phyloP scores from a whole-genome alignment of 768 basidiomycete genomes.

The Psilocybe cubensis region DNA sequence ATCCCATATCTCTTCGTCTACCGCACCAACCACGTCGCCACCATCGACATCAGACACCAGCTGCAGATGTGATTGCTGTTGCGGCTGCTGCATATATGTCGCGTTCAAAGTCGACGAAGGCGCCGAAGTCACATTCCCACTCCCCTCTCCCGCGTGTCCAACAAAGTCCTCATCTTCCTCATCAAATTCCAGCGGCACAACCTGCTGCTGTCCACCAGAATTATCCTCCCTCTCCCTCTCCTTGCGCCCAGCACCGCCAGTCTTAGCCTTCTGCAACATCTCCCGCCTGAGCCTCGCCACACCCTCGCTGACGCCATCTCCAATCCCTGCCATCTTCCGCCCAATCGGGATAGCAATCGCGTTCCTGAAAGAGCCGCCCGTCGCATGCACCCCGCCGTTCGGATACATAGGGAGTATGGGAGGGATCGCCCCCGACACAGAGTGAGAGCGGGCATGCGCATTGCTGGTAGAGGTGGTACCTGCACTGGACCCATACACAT shows the following conservation, averaged over 20 bases:
- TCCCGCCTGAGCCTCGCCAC: slow-evolving; percentile 64
- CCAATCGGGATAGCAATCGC: slow-evolving; percentile 45
- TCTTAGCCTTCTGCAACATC: slow-evolving; percentile 59
- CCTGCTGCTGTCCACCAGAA: slow-evolving; percentile 28
- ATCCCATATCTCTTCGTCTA: slow-evolving; percentile 34
- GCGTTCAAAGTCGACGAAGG: not conserved
- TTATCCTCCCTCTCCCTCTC: slow-evolving; percentile 8
- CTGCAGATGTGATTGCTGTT: slow-evolving; percentile 23
- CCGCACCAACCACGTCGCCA: slow-evolving; percentile 32
- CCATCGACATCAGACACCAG: slow-evolving; percentile 30
- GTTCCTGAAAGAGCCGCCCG: slow-evolving; percentile 40
- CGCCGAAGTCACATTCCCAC: slow-evolving; percentile 13
- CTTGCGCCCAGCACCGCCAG: slow-evolving; percentile 42
- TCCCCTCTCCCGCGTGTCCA: slow-evolving; percentile 17
- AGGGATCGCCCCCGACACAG: slow-evolving; percentile 28
- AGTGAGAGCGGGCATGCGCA: slow-evolving; percentile 16
- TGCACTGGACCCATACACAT: not conserved
- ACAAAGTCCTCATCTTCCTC: slow-evolving; percentile 71
- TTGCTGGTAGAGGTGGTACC: not conserved
- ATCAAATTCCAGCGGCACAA: slow-evolving; percentile 61
- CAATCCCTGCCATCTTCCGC: slow-evolving; percentile 33
- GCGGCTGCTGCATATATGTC: slow-evolving; percentile 19
- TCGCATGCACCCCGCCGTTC: slow-evolving; percentile 50
- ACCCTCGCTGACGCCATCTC: slow-evolving; percentile 50
- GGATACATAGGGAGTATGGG: slow-evolving; percentile 78